phyloP scores from a whole-genome alignment of 441 rosid genomes.

The Lepidium campestre region DNA sequence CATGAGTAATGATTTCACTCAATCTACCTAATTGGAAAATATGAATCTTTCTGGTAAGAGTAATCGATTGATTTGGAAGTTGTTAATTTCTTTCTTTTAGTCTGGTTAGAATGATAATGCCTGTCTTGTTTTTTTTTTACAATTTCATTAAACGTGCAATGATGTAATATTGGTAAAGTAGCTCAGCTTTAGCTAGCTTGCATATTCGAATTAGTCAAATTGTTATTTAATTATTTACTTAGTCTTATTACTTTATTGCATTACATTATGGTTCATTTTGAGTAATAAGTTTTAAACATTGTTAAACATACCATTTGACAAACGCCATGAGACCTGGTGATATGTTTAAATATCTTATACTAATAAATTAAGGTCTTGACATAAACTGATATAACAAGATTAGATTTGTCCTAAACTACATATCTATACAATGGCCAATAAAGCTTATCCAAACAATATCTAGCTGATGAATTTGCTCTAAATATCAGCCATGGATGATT shows the following conservation, averaged over 20 bases:
- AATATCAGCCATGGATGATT: conserved; percentile 47
- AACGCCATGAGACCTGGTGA: conserved; percentile 3
- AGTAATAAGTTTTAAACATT: neutral
- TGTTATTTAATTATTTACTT: conserved; percentile 3
- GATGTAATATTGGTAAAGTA: conserved; percentile 29
- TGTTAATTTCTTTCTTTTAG: neutral
- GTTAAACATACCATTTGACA: conserved; percentile 10
- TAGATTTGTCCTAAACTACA: neutral
- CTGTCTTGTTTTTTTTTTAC: conserved; percentile 23
- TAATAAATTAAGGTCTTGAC: neutral
- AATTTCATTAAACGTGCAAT: conserved; percentile 26
- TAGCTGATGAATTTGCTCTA: conserved; percentile 17
- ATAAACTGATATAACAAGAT: neutral
- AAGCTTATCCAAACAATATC: neutral
- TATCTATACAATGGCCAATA: neutral
- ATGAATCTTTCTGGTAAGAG: conserved; percentile 20
- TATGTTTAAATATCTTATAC: neutral
- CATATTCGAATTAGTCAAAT: conserved; percentile 22
- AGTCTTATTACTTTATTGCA: neutral
- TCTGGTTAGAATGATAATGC: conserved; percentile 17
- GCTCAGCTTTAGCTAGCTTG: conserved; percentile 26
- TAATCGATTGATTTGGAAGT: neutral
- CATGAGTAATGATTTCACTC: conserved; percentile 22
- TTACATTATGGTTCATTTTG: neutral
- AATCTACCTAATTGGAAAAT: conserved; percentile 4